Base-by-base conservation (phyloP, 371 early-diverging fungal species). In the Chytridiales sp. region DNA sequence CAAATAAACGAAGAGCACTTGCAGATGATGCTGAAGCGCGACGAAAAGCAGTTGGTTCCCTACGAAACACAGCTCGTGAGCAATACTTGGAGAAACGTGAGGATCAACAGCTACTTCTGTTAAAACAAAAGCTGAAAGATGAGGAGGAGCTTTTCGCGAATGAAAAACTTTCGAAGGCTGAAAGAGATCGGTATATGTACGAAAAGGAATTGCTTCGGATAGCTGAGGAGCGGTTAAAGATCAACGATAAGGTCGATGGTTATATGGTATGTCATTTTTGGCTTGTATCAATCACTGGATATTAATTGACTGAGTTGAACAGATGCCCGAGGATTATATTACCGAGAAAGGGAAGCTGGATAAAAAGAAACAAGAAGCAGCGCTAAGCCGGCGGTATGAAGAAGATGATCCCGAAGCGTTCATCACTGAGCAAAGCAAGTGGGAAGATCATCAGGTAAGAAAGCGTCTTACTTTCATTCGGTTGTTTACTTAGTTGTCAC, bases 331-430 rank as follows among this genome's bases (percentile, higher is more conserved):
- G 64, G 89, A 87, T 74, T 85, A 77, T 47, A 72, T 75, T 48
- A 93, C 93, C 0, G 96, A 95, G 62, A 92, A 95, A 72, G 97
- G 96, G 47, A 92, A 94, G 62, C 86, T 95, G 40, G 94, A 96
- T 65, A 84, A 85, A 38, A 92, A 95, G 59, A 92, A 90, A 76
- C 91, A 92, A 63, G 91, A 93, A 48, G 80, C 83, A 8, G 92
- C 87, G 1, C 73, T 97, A 13, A 93, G 92, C 70, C 76, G 80
- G 62, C 82, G 98, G 19, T 97, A 98, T 67, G 85, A 93, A 70
- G 93, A 95, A 32, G 76, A 78, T 29, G 83, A 82, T 22, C 79
- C 59, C 0, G 70, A 75, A 19, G 56, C 78, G 31, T 88, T 90
- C 66, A 82, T 92, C n/a, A 83, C 89, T 0, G 98, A 98, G 66